Evolutionary conservation across 495 filamentous ascomycete genomes (phyloP).

Genomic region (Penicillium samsonianum): DNA sequence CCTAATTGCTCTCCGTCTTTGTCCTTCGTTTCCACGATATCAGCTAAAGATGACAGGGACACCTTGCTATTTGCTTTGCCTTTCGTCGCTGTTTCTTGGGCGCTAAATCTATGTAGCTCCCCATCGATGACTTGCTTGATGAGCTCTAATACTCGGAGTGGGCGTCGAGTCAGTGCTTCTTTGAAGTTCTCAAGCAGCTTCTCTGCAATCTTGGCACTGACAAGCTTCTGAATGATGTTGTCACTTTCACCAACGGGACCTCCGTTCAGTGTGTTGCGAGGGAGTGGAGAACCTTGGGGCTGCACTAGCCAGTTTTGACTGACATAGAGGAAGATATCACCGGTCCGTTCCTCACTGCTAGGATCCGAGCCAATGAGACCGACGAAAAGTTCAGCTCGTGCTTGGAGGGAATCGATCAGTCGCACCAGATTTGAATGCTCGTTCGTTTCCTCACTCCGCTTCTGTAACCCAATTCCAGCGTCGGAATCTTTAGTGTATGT

Average conservation of each 20-base stretch:
- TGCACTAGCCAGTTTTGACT: constrained; percentile 62
- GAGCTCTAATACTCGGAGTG: constrained; percentile 62
- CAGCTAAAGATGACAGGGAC: constrained; percentile 42
- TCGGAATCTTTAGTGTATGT: constrained; percentile 38
- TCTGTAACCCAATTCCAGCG: constrained; percentile 40
- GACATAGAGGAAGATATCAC: constrained; percentile 63
- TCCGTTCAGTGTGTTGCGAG: not conserved
- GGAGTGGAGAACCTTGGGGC: constrained; percentile 5
- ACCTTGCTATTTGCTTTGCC: constrained; percentile 22
- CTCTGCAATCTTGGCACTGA: constrained; percentile 64
- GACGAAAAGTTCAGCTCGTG: constrained; percentile 53
- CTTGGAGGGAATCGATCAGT: constrained; percentile 41
- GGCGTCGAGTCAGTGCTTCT: constrained; percentile 65
- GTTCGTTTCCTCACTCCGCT: constrained; percentile 17
- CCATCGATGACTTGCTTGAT: constrained; percentile 58
- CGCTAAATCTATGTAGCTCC: constrained; percentile 27
- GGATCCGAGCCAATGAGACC: constrained; percentile 53
- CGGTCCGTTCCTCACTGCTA: constrained; percentile 57
- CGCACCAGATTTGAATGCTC: constrained; percentile 38
- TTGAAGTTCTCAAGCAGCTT: constrained; percentile 66
- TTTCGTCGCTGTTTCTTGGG: constrained; percentile 8
- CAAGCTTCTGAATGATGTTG: constrained; percentile 50
- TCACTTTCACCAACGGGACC: constrained; percentile 36
- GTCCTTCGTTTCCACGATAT: constrained; percentile 32
- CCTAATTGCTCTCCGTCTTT: constrained; percentile 23